phyloP scores from a whole-genome alignment of 805 yeast genomes.

The Saccharomycopsis amapae region DNA sequence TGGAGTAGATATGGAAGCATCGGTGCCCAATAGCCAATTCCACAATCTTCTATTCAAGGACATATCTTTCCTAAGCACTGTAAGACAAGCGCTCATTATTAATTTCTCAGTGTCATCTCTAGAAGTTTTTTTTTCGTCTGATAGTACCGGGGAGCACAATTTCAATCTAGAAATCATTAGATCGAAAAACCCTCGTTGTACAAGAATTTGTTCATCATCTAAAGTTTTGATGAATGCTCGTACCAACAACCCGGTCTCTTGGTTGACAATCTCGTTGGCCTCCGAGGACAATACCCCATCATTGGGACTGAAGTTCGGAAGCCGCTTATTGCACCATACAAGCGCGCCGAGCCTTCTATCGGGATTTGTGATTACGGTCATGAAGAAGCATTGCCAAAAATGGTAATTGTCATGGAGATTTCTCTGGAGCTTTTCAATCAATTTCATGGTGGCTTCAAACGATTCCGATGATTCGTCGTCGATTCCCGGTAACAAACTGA shows the following conservation, averaged over 20 bases:
- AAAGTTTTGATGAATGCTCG: conserved; percentile 70
- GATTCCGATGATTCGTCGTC: conserved; percentile 91
- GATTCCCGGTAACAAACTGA: conserved; percentile 76
- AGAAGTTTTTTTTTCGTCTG: conserved; percentile 35
- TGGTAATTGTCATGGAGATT: conserved; percentile 59
- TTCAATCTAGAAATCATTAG: conserved; percentile 62
- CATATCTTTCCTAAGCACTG: conserved; percentile 82
- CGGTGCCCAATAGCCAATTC: conserved; percentile 90
- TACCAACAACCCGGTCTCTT: conserved; percentile 73
- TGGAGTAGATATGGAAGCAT: conserved; percentile 24
- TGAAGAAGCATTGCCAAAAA: conserved; percentile 81
- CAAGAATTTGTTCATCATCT: conserved; percentile 56
- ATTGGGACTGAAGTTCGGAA: conserved; percentile 51
- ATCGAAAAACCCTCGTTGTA: conserved; percentile 86
- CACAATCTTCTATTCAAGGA: conserved; percentile 88
- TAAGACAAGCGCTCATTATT: conserved; percentile 54
- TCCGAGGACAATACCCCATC: conserved; percentile 34
- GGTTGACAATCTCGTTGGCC: conserved; percentile 56
- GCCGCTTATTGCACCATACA: conserved; percentile 57
- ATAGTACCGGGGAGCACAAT: conserved; percentile 50
- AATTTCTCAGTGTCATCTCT: conserved; percentile 50
- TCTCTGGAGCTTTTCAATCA: conserved; percentile 53
- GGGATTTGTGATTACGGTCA: conserved; percentile 67
- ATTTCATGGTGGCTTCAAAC: conserved; percentile 49
- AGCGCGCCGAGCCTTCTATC: conserved; percentile 82